Evolutionary conservation across 768 basidiomycete genomes (phyloP), one percentile per base, ranked within the genome.

Genomic region (Amanita fuliginea): DNA sequence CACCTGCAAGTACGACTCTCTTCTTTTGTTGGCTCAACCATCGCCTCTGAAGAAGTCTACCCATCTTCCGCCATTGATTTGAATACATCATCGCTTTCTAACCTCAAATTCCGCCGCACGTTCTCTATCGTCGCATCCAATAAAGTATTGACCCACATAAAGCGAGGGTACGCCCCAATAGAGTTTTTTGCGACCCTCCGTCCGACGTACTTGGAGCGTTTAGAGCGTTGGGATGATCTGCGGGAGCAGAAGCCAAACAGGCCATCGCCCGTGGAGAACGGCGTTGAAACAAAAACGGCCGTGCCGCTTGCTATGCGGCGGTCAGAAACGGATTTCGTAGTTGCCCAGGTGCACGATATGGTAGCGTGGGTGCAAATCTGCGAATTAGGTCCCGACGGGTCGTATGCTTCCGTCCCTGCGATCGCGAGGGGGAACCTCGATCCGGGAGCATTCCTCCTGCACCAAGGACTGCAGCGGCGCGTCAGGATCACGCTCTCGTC

Each of bases 221-320:
- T 97, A 65, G 91, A 93, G 59, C 77, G 86, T 49, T 96, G 92
- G 93, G 95, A 97, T 60, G 87, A 93, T 60, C 75, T 88, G 72
- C 80, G 92, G 30, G 93, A 97, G 55, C 78, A 85, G 42, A 77
- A 78, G 54, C 66, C 69, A 52, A 68, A 60, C 59, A 67, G 66
- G 54, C 63, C 71, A 37, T 60, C 67, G 41, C 65, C 62, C 47
- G 53, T 67, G 18, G 54, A 61, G 26, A 63, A 65, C n/a, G 64
- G 63, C 19, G 60, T 62, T 32, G 75, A 77, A 41, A 66, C 56
- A 54, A 64, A 62, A 37, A 67, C 76, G 1, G 63, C 71, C 26
- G 65, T 62, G 45, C 57, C 75, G 19, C 81, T 80, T n/a, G 72
- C 73, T 14, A 95, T 95, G 92, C 81, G 94, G 16, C 82, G 92